These are phyloP conservation scores for Cryptosporidium ubiquitum DNA, from an alignment of 169 alveolate species.

Conservation along the genomic window DNA sequence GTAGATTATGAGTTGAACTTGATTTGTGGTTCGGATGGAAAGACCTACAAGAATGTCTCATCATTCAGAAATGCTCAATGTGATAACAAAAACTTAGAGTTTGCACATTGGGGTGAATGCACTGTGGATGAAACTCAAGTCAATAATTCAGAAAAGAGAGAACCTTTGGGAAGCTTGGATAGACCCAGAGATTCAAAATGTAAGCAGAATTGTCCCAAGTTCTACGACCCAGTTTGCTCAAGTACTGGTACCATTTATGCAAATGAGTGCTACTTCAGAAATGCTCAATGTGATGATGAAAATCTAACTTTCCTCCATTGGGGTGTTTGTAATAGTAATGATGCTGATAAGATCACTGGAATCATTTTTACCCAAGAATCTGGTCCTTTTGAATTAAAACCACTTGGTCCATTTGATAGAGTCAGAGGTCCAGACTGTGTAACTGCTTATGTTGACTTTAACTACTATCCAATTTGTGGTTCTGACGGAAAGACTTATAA, in stretches of 20 bases:
- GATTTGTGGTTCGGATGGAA: conserved; percentile 56
- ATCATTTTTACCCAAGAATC: conserved; percentile 12
- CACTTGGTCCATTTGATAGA: conserved; percentile 55
- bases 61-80: conserved; percentile 44
- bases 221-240: conserved; percentile 53
- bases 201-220: conserved; percentile 33
- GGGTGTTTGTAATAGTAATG: conserved; percentile 31
- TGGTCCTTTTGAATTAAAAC: conserved; percentile 14
- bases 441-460: background rate
- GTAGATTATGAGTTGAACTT: conserved; percentile 1
- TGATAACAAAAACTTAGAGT: conserved; percentile 15
- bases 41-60: conserved; percentile 20
- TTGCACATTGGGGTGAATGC: conserved; percentile 54
- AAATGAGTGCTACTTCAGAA: conserved; percentile 44
- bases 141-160: background rate
- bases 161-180: background rate
- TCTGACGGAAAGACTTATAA: conserved; percentile 41
- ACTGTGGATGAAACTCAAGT: background rate
- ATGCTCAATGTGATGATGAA: conserved; percentile 55
- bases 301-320: conserved; percentile 21
- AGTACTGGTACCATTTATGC: conserved; percentile 23
- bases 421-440: conserved; percentile 65
- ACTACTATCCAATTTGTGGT: conserved; percentile 62
- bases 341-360: conserved; percentile 1
- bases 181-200: conserved; percentile 14